Evolutionary conservation across 108 stramenopile genomes (phyloP).

Genomic region (Nannochloropsis granulata): DNA sequence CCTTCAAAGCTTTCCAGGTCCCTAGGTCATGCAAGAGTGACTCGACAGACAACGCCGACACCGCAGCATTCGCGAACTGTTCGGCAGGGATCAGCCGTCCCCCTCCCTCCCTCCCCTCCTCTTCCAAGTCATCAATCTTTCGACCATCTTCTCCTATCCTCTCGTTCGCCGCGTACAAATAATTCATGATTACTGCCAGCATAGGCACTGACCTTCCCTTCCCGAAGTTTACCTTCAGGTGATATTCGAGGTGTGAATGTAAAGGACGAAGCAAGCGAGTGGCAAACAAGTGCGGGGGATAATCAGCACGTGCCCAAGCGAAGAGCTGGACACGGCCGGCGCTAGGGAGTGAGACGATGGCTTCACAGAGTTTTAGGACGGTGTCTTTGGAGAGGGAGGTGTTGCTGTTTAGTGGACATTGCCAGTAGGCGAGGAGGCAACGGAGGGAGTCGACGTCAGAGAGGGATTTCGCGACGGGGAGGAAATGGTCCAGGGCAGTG

Average conservation of each 20-base stretch:
- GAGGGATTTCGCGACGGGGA: neutral
- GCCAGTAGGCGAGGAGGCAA: neutral
- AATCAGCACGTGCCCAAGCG: neutral
- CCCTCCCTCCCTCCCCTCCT: too few relatives aligned
- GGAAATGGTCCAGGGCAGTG: neutral
- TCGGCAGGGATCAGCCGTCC: neutral
- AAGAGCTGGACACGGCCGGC: neutral
- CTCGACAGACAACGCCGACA: constrained; percentile 1
- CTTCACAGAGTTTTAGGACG: neutral
- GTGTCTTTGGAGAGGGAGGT: neutral
- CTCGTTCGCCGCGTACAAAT: neutral
- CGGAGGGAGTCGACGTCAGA: neutral
- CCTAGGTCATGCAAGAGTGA: constrained; percentile 2
- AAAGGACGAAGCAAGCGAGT: neutral
- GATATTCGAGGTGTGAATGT: neutral
- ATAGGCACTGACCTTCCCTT: neutral
- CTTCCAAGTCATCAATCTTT: too few relatives aligned
- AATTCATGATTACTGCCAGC: neutral
- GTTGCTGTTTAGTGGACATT: neutral
- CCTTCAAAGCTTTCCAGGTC: neutral
- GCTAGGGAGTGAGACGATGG: neutral
- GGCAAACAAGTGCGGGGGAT: neutral
- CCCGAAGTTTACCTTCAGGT: neutral
- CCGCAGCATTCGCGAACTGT: constrained; percentile 4
- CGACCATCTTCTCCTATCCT: neutral